A percentile compares a stretch with the other conserved stretches of the same genome.
These are phyloP conservation scores for Candida maris DNA, from an alignment of 805 yeast species.

Conservation along the genomic window DNA sequence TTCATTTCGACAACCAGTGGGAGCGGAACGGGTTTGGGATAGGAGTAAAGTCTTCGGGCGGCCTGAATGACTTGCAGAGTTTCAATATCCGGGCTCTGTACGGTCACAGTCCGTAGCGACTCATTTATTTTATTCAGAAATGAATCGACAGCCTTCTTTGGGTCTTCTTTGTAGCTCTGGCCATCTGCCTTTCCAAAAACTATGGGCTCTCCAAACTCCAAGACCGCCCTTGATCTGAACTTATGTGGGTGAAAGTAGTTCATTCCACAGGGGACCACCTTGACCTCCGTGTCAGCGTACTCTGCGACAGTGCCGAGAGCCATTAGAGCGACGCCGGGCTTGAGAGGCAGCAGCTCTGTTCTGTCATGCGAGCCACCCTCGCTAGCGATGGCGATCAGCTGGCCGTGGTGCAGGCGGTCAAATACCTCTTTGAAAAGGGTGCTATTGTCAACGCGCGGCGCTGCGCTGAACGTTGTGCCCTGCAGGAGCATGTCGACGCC, in stretches of 20 bases:
- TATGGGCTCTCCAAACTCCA: constrained; percentile 89
- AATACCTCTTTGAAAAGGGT: constrained; percentile 78
- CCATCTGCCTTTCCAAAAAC: constrained; percentile 60
- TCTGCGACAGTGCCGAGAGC: constrained; percentile 87
- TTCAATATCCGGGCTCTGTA: constrained; percentile 82
- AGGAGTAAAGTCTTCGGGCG: constrained; percentile 81
- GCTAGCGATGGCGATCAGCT: constrained; percentile 88
- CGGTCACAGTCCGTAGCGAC: constrained; percentile 77
- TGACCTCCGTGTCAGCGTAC: constrained; percentile 62
- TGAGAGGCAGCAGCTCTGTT: constrained; percentile 82
- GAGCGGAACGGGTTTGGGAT: constrained; percentile 68
- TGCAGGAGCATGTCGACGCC: constrained; percentile 43
- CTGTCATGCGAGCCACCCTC: constrained; percentile 99
- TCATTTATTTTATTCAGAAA: constrained; percentile 62
- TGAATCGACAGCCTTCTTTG: constrained; percentile 66
- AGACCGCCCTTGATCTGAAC: constrained; percentile 90
- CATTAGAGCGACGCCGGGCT: constrained; percentile 98
- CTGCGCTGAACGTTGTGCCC: constrained; percentile 62
- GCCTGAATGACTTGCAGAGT: constrained; percentile 89
- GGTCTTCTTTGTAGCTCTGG: constrained; percentile 57
- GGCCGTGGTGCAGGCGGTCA: constrained; percentile 64
- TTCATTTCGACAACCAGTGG: constrained; percentile 88
- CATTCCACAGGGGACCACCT: constrained; percentile 82
- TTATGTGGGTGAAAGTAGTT: constrained; percentile 95
- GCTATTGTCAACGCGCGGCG: constrained; percentile 80